Evolutionary conservation across 179 eudicot genomes (phyloP), one percentile per base, ranked within the genome.

Genomic region (Pouteria campechiana): DNA sequence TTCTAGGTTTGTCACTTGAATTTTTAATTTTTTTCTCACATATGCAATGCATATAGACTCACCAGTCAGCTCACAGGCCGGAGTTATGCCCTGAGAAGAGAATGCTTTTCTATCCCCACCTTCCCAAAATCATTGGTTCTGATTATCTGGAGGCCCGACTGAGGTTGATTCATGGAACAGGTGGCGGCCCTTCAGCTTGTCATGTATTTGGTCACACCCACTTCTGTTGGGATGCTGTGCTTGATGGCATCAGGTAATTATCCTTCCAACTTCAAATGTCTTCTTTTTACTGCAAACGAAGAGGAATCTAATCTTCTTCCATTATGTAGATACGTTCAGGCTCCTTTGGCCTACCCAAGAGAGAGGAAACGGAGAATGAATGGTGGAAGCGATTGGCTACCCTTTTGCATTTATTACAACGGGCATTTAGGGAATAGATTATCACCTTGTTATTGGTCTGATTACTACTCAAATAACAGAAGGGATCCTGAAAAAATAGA

Each of bases 181-280:
- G 61, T 45, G 75, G 79, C 25, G 40, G 48, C 23, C 56, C 54
- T 42, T 60, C 64, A 7, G 65, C 79, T 17, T 79, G 83, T 46
- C 88, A 79, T 54, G 73, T 79, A n/a, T 75, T 79, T 58, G 88
- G 88, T 34, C 88, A 79, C 59, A 75, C 88, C 31, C 88, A 79
- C 70, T 79, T 79, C 37, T 61, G 73, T 54, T 79, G 88, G 88
- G 88, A 79, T 59, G 75, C 78, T 20, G 30, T 45, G 20, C 58
- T 69, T 38, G 78, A 73, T 23, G 75, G 80, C 41, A 67, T 79
- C 68, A 67, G 83, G 82, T 79, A 41, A 18, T 22, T 0, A 15
- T 32, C 25, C 28, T 8, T 5, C 14, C 18, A 4, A 21, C 11
- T 40, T 55, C 32, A 17, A 32, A 14, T 10, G 6, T 8, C 22